Conservation (phyloP, 1,139 yeast species). For the Taphrina confusa region DNA sequence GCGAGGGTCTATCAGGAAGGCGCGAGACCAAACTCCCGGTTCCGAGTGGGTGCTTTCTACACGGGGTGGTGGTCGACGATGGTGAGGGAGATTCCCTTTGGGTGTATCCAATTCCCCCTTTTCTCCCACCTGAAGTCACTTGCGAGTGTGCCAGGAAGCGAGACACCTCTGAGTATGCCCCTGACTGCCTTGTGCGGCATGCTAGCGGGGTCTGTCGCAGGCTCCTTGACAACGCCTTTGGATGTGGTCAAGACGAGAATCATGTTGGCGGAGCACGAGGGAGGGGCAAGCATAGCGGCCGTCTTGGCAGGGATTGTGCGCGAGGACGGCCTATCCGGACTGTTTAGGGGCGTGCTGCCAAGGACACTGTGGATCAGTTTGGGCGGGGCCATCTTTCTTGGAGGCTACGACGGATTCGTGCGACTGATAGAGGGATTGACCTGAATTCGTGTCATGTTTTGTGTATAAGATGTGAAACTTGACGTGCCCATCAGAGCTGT, state of each 20-base stretch:
- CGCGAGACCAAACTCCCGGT: slow-evolving; percentile 5
- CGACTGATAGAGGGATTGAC: neutral
- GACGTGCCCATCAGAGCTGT: too few relatives aligned
- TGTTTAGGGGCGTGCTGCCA: slow-evolving; percentile 85
- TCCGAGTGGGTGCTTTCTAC: slow-evolving; percentile 72
- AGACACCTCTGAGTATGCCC: slow-evolving; percentile 55
- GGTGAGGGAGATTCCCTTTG: slow-evolving; percentile 92
- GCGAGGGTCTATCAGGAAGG: slow-evolving; percentile 22
- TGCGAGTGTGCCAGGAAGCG: slow-evolving; percentile 51
- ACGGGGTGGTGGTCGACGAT: slow-evolving; percentile 93
- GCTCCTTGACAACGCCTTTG: slow-evolving; percentile 88
- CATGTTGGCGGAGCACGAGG: slow-evolving; percentile 65
- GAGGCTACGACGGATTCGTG: slow-evolving; percentile 66
- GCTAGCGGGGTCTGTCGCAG: slow-evolving; percentile 93
- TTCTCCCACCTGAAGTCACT: slow-evolving; percentile 74
- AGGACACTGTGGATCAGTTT: slow-evolving; percentile 96
- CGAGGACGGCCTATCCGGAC: slow-evolving; percentile 70
- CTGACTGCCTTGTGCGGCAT: slow-evolving; percentile 95
- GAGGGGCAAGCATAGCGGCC: slow-evolving; percentile 54
- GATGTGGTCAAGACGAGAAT: slow-evolving; percentile 90
- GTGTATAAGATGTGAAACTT: too few relatives aligned
- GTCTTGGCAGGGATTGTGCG: slow-evolving; percentile 36
- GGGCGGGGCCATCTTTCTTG: slow-evolving; percentile 96
- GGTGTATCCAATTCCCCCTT: slow-evolving; percentile 89
- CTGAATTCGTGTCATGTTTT: too few relatives aligned